Base-by-base conservation (phyloP, 805 yeast species). In the Kuraishia molischiana region DNA sequence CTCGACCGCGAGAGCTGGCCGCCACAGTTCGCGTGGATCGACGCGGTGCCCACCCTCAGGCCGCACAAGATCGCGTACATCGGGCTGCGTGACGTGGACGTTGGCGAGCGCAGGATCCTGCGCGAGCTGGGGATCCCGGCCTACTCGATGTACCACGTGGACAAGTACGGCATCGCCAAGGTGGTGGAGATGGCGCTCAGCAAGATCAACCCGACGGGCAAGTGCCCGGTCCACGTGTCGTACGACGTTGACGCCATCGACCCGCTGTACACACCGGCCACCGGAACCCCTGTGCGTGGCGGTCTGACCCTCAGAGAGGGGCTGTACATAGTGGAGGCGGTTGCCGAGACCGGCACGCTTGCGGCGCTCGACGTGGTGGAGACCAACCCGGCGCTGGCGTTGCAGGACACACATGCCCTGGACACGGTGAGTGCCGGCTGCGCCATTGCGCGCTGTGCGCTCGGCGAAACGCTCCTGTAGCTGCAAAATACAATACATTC, bases 221-320 rank as follows among this genome's bases (percentile, higher is more conserved):
- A 70, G 38, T 47, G 48, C 35, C 97, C 98, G 36, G 71, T 92
- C 44, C 96, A 90, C 65, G 62, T 92, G 46, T 81, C 94, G 20
- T 90, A 89, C 56, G 98, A 90, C 55, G 97, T 90, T 32, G 98
- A 90, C 61, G 97, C 97, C 32, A 80, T 92, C 41, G 98, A 90
- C 61, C 97, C 97, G 35, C 70, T 77, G 44, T 87, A 68, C 54
- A 96, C 92, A 11, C 97, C 96, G 15, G 95, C 97, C 29, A 90
- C 98, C 1, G 98, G 98, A 38, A 92, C 98, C 1, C 90, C 97
- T 32, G 98, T 90, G 13, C 79, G 95, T 58, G 97, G 97, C 46
- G 98, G 98, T 3, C 67, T 90, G 46, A 80, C 96, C 6, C 71
- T 90, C 59, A 76, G 98, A 64, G 98, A 90, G 62, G 97, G 96